phyloP scores from a whole-genome alignment of 2,329 filamentous ascomycete genomes.

The Ophiosphaerella herpotricha region DNA sequence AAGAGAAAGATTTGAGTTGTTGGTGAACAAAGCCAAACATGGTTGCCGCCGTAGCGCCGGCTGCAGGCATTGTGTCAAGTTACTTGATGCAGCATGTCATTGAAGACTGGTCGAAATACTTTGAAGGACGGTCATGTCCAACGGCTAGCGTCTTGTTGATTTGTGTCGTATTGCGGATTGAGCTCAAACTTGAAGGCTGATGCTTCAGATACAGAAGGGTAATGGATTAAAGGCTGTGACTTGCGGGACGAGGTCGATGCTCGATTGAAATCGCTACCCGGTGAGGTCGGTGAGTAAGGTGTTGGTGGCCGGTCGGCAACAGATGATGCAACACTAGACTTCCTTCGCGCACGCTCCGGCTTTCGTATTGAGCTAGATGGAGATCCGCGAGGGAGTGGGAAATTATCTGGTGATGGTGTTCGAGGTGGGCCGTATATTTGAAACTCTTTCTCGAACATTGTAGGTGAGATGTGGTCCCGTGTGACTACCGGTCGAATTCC shows the following conservation, averaged over 20 bases:
- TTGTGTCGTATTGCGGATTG: constrained; percentile 28
- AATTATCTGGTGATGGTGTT: constrained; percentile 34
- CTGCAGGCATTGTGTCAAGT: neutral
- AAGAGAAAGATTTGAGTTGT: constrained; percentile 2
- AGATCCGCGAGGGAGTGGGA: constrained; percentile 22
- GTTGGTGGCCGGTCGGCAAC: constrained; percentile 46
- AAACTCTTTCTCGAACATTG: constrained; percentile 43
- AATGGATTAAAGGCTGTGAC: constrained; percentile 39
- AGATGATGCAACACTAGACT: constrained; percentile 41
- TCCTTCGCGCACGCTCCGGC: constrained; percentile 40
- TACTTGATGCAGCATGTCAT: neutral
- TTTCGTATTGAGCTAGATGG: constrained; percentile 36
- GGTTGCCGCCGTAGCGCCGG: neutral
- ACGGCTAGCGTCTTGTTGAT: constrained; percentile 18
- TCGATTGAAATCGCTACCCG: constrained; percentile 32
- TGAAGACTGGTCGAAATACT: neutral
- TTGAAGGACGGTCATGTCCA: constrained; percentile 21
- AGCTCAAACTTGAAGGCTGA: constrained; percentile 45
- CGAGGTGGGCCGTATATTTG: constrained; percentile 30
- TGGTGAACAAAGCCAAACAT: neutral
- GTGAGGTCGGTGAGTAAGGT: constrained; percentile 44
- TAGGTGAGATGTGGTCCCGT: constrained; percentile 33
- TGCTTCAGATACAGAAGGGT: constrained; percentile 45
- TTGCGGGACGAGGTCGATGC: constrained; percentile 34
- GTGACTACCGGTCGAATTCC: constrained; percentile 35